phyloP scores from a whole-genome alignment of 2,329 filamentous ascomycete genomes.

The Ceratocystis huliohia region DNA sequence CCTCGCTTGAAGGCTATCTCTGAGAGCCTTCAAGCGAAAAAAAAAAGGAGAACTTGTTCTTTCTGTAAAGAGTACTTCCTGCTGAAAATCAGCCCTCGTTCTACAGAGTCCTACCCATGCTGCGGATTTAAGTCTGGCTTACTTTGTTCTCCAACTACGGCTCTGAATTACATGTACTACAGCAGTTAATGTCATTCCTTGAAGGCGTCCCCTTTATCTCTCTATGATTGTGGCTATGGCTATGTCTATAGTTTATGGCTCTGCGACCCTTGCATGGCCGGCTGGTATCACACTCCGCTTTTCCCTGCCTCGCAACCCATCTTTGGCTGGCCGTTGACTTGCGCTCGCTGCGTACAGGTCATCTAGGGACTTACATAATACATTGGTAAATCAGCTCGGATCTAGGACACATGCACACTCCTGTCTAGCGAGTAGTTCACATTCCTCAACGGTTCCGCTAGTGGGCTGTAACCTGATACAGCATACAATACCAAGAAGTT shows the following conservation, averaged over 20 bases:
- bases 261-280: no score
- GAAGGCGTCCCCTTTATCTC: background rate
- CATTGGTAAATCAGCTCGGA: background rate
- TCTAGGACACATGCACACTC: background rate
- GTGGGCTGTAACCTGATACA: constrained; percentile 8
- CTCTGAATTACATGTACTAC: background rate
- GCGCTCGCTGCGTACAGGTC: no score
- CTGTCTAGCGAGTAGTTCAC: background rate
- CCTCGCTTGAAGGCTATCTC: background rate
- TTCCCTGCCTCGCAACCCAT: background rate
- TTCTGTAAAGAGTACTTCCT: background rate
- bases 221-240: no score
- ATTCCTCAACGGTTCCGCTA: background rate
- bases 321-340: background rate
- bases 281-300: background rate
- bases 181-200: background rate
- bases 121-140: background rate
- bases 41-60: background rate
- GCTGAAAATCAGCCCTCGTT: background rate
- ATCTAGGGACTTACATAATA: no score
- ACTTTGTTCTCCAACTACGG: background rate
- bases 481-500: background rate
- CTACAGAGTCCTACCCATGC: background rate
- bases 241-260: no score
- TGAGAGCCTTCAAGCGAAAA: background rate